phyloP scores from a whole-genome alignment of 768 basidiomycete genomes.

The Pleurotus sapidus region DNA sequence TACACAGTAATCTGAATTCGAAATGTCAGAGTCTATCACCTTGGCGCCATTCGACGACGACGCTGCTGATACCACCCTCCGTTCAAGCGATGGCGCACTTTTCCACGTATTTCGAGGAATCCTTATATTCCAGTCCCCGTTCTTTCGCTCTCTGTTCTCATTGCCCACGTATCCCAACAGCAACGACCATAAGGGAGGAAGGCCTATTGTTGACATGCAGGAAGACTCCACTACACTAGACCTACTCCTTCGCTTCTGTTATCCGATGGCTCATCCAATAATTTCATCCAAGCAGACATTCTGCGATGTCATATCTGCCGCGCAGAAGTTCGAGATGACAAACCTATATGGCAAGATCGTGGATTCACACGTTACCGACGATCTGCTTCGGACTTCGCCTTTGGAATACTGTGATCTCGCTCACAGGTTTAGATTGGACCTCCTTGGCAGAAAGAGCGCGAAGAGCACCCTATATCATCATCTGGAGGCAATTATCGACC shows the following conservation, averaged over 20 bases:
- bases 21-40: too few species aligned
- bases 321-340: neutral
- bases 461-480: neutral
- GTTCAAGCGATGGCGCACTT: too few species aligned
- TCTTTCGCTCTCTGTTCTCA: constrained; percentile 6
- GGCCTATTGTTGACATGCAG: neutral
- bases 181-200: neutral
- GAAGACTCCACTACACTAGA: neutral
- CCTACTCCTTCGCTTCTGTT: neutral
- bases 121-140: too few species aligned
- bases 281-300: neutral
- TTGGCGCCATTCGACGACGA: too few species aligned
- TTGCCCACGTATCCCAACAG: neutral
- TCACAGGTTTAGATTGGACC: neutral
- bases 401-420: neutral
- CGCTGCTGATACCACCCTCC: too few species aligned
- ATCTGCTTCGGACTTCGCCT: neutral
- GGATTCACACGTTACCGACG: neutral
- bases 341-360: neutral
- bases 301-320: neutral
- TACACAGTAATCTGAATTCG: too few species aligned
- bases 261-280: neutral
- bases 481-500: too few species aligned
- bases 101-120: too few species aligned
- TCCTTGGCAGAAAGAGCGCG: neutral